A percentile compares a stretch with the other conserved stretches of the same genome.
These are phyloP conservation scores for Salix brachista DNA, from an alignment of 345 rosid species.

Conservation along the genomic window DNA sequence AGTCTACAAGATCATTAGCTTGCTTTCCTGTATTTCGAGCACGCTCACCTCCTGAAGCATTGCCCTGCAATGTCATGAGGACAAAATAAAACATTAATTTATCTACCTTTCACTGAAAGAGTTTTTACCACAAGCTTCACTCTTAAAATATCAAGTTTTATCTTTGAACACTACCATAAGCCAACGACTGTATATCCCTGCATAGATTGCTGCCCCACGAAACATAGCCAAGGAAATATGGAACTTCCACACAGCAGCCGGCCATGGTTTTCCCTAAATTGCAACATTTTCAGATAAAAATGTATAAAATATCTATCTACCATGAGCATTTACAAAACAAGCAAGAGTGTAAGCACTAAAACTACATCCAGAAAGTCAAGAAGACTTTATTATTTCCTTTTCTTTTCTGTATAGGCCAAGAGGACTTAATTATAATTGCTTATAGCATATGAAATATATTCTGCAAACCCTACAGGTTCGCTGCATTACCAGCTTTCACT, in stretches of 20 bases:
- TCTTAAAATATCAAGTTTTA: not conserved
- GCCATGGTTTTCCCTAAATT: constrained; percentile 83
- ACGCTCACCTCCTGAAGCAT: constrained; percentile 92
- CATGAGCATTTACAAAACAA: not conserved
- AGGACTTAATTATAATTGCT: not conserved
- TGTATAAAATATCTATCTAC: not conserved
- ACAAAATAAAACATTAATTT: not conserved
- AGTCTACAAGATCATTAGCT: constrained; percentile 60
- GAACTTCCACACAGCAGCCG: constrained; percentile 85
- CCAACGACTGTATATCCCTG: constrained; percentile 81
- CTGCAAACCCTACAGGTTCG: not conserved
- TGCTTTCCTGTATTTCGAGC: constrained; percentile 55
- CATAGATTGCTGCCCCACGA: constrained; percentile 77
- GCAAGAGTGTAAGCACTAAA: not conserved
- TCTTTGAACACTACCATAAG: constrained; percentile 54
- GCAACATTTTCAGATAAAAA: constrained; percentile 18
- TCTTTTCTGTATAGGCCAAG: no score
- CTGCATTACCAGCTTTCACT: not conserved
- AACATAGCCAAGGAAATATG: constrained; percentile 83
- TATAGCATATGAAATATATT: not conserved
- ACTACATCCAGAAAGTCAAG: not conserved
- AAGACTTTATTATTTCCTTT: no score
- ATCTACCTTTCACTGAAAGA: not conserved
- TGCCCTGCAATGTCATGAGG: constrained; percentile 56
- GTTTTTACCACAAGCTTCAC: not conserved